Base-by-base conservation (phyloP, 2,329 filamentous ascomycete genomes). In the Pseudopyricularia cyperi region DNA sequence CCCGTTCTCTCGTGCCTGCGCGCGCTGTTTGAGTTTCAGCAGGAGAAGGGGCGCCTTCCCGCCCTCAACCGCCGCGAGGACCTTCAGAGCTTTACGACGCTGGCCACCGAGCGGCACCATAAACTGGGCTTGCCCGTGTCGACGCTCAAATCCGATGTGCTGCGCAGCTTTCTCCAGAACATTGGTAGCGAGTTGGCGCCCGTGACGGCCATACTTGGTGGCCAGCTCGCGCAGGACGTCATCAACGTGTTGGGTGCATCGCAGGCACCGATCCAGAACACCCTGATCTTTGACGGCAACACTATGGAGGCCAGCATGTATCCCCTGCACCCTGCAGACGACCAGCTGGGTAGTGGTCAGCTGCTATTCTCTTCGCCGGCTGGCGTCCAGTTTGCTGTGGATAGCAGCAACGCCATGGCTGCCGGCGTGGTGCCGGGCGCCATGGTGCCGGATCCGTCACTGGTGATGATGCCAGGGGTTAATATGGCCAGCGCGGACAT, bases 261-360 rank as follows among this genome's bases (percentile, higher is more conserved):
- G 39, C 89, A 97, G 69, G 93, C 96, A 66, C 93, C 93, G 1
- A 85, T 98, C 42, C 93, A 98, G 70, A 98, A 98, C 66, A 81
- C 95, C 65, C 78, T 95, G 49, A 73, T 97, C 19, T 95, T 97
- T 61, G 89, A 97, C 65, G 90, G 90, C 14, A 86, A 88, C 59
- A 78, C 76, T 46, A 86, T 87, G 67, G 79, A 87, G 57, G 87
- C 85, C 0, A 82, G 82, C 2, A 82, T 93, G 57, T 95, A 93
- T 64, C 77, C 89, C 2, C 72, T 97, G 42, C 88, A 94, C 63
- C 87, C 89, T 0, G 76, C 80, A 52, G 75, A 81, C 52, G 77
- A 76, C 26, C 63, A 62, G 22, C 69, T 82, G 12, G 80, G 79
- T 42, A 65, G 68, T 24, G 67, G 65, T 19, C 68, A 76, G 57